phyloP scores from a whole-genome alignment of 225 moss, liverwort and hornwort genomes.

The Pseudisothecium myosuroides region DNA sequence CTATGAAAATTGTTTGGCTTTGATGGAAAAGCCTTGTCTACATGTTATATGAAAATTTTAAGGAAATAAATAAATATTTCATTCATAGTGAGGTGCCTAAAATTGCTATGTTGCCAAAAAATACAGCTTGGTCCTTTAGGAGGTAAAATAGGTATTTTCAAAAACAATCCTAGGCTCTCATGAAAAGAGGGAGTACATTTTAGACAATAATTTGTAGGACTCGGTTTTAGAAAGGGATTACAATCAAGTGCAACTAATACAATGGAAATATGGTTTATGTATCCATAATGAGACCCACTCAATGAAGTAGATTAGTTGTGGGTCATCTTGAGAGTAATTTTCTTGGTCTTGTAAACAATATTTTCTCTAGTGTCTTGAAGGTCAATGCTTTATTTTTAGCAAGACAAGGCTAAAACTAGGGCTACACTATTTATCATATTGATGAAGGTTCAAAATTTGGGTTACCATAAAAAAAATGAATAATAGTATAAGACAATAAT shows the following conservation, averaged over 20 bases:
- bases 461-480: neutral
- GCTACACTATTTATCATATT: too few relatives aligned
- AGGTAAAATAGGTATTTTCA: accelerated
- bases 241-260: accelerated
- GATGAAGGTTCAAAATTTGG: neutral
- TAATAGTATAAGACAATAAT: too few relatives aligned
- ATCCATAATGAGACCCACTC: accelerated
- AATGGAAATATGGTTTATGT: accelerated
- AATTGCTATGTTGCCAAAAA: too few relatives aligned
- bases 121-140: too few relatives aligned
- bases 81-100: too few relatives aligned
- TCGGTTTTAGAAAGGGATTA: too few relatives aligned
- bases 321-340: neutral
- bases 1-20: too few relatives aligned
- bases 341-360: neutral
- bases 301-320: neutral
- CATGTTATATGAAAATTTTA: too few relatives aligned
- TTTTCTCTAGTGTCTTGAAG: neutral
- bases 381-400: neutral
- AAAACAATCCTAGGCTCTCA: neutral
- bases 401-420: neutral
- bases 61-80: too few relatives aligned
- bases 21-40: too few relatives aligned
- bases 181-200: neutral
- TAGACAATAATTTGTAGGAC: neutral